phyloP scores from a whole-genome alignment of 2,329 filamentous ascomycete species.

The Fusarium dimerum region DNA sequence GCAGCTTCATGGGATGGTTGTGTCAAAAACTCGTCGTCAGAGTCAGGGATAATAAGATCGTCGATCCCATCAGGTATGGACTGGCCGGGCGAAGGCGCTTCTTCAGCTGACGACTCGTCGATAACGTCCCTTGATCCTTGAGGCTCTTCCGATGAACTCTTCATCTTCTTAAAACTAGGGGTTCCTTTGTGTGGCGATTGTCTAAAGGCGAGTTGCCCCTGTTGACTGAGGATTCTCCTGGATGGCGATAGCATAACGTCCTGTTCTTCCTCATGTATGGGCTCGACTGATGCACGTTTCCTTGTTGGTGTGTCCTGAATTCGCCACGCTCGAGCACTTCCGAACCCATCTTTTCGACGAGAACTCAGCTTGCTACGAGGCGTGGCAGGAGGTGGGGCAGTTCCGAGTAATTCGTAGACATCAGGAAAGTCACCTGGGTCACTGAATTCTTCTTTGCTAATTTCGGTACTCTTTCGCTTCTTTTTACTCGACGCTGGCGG shows the following conservation, averaged over 20 bases:
- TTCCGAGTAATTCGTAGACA: slow-evolving; percentile 50
- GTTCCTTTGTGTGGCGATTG: slow-evolving; percentile 7
- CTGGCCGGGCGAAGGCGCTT: neutral
- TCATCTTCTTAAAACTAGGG: slow-evolving; percentile 7
- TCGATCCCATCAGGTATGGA: slow-evolving; percentile 21
- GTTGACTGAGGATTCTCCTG: slow-evolving; percentile 18
- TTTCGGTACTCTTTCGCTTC: slow-evolving; percentile 55
- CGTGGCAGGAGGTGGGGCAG: slow-evolving; percentile 39
- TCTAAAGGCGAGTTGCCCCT: slow-evolving; percentile 9
- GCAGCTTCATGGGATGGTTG: slow-evolving; percentile 30
- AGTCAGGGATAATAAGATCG: slow-evolving; percentile 53
- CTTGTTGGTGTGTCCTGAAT: slow-evolving; percentile 11
- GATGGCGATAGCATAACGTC: slow-evolving; percentile 30
- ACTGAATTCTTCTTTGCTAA: slow-evolving; percentile 38
- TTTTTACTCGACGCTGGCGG: slow-evolving; percentile 42
- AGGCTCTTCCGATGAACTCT: slow-evolving; percentile 8
- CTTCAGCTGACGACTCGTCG: neutral
- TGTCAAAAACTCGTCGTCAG: slow-evolving; percentile 55
- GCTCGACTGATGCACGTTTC: slow-evolving; percentile 1
- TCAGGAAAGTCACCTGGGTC: slow-evolving; percentile 54
- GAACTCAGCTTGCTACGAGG: slow-evolving; percentile 28
- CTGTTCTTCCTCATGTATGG: slow-evolving; percentile 21
- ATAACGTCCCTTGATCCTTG: neutral
- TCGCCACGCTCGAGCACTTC: slow-evolving; percentile 21
- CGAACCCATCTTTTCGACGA: slow-evolving; percentile 20